Evolutionary conservation across 352 stramenopile species (phyloP), one percentile per base, ranked within the genome.

Genomic region (Pythium brachiatum): DNA sequence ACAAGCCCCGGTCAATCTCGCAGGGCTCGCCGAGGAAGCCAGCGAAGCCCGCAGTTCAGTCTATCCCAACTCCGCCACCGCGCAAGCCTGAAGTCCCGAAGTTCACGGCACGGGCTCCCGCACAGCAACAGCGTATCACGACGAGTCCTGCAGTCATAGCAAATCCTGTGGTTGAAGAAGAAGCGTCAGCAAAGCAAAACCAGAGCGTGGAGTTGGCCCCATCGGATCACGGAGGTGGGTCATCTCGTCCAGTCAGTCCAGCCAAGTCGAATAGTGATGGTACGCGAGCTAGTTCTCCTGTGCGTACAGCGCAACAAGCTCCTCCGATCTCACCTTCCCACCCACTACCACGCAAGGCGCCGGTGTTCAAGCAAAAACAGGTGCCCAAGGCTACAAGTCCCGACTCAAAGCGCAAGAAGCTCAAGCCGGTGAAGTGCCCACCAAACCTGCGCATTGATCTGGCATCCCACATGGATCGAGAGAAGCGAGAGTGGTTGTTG

Each of bases 401-500:
- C 0, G 48, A 66, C 23, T 18, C 15, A 7, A 27, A 32, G 12
- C 72, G 65, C 23, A 72, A 74, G 23, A 69, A 75, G 32, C 58
- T 90, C 7, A 73, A 75, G 41, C 79, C 81, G 0, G 74, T 86
- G 9, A 82, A 75, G 64, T 82, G 70, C 25, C 79, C 81, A 2
- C 62, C 69, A 13, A 78, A 83, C 18, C 53, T 89, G 16, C 75
- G 69, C 11, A 79, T 90, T 44, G 64, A 86, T 8, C 51, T 86
- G 2, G 57, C 62, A 15, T 66, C 62, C 7, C 77, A 72, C 23
- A 69, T 87, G 54, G 78, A 88, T 56, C 86, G 88, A 54, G 63
- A 73, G n/a, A 90, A 89, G 41, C 75, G 83, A 27, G 78, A 90
- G 50, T 92, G 83, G 83, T 64, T 92, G 20, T 75, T 91, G 18